These are phyloP conservation scores for Diddensiella santjacobensis DNA, from an alignment of 805 yeast species.

Conservation along the genomic window DNA sequence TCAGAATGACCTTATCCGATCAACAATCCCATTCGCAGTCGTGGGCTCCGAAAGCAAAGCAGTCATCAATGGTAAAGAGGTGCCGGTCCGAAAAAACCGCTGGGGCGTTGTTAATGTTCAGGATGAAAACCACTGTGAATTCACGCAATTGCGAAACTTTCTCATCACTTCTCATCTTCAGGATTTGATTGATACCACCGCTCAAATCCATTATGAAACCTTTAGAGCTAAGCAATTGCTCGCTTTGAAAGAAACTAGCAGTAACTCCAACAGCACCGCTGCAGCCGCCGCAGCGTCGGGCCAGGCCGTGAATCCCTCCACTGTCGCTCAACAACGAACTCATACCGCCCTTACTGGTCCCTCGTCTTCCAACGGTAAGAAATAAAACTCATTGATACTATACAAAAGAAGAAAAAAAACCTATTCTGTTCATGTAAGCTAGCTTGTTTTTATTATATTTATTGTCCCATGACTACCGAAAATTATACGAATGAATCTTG, in stretches of 20 bases:
- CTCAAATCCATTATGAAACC: slow-evolving; percentile 82
- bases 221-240: slow-evolving; percentile 92
- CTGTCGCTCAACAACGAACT: not conserved
- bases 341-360: slow-evolving; percentile 1
- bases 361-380: not conserved
- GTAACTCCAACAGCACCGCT: not conserved
- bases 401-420: too few species aligned
- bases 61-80: slow-evolving; percentile 70
- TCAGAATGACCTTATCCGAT: slow-evolving; percentile 32
- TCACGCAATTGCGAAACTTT: slow-evolving; percentile 89
- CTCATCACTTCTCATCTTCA: slow-evolving; percentile 93
- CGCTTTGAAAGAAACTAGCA: slow-evolving; percentile 77
- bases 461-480: too few species aligned
- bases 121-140: slow-evolving; percentile 93
- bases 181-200: slow-evolving; percentile 90
- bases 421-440: too few species aligned
- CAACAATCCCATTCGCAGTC: slow-evolving; percentile 79
- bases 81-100: slow-evolving; percentile 86
- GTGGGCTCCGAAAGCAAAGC: slow-evolving; percentile 83
- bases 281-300: not conserved
- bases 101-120: slow-evolving; percentile 95
- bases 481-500: too few species aligned
- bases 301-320: not conserved
- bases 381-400: too few species aligned
- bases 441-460: too few species aligned